These are phyloP conservation scores for Parafenestella ontariensis DNA, from an alignment of 2,329 filamentous ascomycete genomes.

Conservation along the genomic window DNA sequence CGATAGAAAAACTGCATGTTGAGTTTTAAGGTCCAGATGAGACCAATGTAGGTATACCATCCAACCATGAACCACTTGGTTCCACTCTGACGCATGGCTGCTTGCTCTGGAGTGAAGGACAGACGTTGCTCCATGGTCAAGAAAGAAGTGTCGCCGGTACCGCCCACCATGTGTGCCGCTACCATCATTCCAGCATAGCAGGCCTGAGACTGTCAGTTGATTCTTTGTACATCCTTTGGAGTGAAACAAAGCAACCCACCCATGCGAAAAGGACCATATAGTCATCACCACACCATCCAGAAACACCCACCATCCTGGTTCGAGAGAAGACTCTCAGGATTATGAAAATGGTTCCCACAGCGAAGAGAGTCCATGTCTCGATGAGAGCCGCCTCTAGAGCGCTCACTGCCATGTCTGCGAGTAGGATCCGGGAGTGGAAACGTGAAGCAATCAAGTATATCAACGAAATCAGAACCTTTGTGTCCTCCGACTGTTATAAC, in stretches of 20 bases:
- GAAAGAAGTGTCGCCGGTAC: conserved; percentile 37
- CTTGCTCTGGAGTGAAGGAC: conserved; percentile 37
- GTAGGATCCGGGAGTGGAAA: too few relatives aligned
- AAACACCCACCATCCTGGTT: conserved; percentile 43
- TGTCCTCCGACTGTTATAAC: too few relatives aligned
- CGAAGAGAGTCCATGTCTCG: conserved; percentile 50
- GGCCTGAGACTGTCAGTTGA: conserved; percentile 2
- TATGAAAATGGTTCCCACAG: conserved; percentile 42
- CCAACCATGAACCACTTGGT: conserved; percentile 50
- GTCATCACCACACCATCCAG: conserved; percentile 46
- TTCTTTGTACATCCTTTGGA: background rate
- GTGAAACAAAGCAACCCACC: conserved; percentile 19
- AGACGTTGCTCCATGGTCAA: conserved; percentile 43
- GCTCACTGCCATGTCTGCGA: conserved; percentile 9
- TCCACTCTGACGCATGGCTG: conserved; percentile 37
- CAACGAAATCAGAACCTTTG: too few relatives aligned
- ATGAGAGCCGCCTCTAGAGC: conserved; percentile 15
- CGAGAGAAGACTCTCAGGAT: conserved; percentile 42
- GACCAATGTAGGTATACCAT: conserved; percentile 42
- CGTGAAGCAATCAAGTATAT: too few relatives aligned
- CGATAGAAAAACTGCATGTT: conserved; percentile 53
- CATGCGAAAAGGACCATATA: conserved; percentile 42
- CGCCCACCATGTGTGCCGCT: conserved; percentile 35
- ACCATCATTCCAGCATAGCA: conserved; percentile 29
- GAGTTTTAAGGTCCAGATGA: conserved; percentile 52